Conservation (phyloP, 2,329 filamentous ascomycete genomes). For the Pezicula neosporulosa region DNA sequence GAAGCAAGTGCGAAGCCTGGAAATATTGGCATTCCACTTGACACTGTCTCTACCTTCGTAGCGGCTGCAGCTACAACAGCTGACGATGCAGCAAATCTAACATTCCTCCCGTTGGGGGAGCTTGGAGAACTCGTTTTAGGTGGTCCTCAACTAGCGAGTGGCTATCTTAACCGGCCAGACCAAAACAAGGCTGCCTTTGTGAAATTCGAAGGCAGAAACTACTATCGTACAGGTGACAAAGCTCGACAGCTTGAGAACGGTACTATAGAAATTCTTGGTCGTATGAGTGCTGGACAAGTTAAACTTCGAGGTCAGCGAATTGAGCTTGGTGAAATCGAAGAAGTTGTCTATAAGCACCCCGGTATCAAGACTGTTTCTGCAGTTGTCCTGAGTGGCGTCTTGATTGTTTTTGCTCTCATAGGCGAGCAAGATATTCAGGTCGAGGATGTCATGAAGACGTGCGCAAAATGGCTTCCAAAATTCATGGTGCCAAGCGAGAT, state of each 20-base stretch:
- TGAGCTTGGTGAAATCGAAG: conserved; percentile 76
- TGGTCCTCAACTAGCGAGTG: conserved; percentile 73
- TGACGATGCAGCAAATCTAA: conserved; percentile 16
- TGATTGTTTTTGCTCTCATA: conserved; percentile 66
- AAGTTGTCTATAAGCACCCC: conserved; percentile 57
- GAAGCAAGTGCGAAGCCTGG: conserved; percentile 51
- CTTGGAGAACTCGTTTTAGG: conserved; percentile 71
- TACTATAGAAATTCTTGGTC: conserved; percentile 77
- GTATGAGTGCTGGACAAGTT: conserved; percentile 76
- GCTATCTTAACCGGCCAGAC: conserved; percentile 77
- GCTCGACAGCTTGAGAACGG: conserved; percentile 66
- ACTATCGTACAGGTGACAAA: conserved; percentile 86
- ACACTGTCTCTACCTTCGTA: conserved; percentile 56
- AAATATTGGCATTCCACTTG: conserved; percentile 74
- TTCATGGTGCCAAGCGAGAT: conserved; percentile 83
- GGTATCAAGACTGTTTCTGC: conserved; percentile 65
- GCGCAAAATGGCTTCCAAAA: conserved; percentile 70
- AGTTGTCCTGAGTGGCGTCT: conserved; percentile 59
- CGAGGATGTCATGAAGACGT: conserved; percentile 51
- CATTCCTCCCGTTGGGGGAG: conserved; percentile 26
- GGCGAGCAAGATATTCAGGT: conserved; percentile 29
- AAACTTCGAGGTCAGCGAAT: conserved; percentile 83
- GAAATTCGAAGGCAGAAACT: conserved; percentile 54
- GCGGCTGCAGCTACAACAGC: conserved; percentile 14
- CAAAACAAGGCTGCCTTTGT: conserved; percentile 73